Evolutionary conservation across 306 rosid genomes (phyloP).

Genomic region (Trifolium dubium): DNA sequence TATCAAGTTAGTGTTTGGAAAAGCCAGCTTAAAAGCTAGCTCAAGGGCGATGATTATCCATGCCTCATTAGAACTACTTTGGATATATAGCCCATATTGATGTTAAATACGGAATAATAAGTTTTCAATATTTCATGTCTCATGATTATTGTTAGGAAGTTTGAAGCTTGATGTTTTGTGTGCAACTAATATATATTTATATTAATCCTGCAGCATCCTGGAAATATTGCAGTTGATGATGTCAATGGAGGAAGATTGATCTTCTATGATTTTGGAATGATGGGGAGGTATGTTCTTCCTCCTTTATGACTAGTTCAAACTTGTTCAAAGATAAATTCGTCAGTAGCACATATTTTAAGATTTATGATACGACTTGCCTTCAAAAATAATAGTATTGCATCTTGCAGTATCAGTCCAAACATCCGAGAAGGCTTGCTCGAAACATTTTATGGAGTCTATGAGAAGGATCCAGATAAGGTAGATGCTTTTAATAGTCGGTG

Average conservation of each 20-base stretch:
- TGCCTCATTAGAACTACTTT: not conserved
- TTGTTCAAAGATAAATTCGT: slow-evolving; percentile 5
- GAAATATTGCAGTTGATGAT: slow-evolving; percentile 98
- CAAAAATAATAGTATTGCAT: slow-evolving; percentile 32
- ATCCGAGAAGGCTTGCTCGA: slow-evolving; percentile 96
- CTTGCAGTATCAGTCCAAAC: slow-evolving; percentile 88
- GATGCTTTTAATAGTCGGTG: slow-evolving; percentile 34
- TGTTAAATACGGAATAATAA: slow-evolving; percentile 8
- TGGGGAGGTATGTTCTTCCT: slow-evolving; percentile 80
- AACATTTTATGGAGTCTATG: slow-evolving; percentile 90
- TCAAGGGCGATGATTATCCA: not conserved
- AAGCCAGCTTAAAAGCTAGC: slow-evolving; percentile 1
- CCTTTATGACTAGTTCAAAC: slow-evolving; percentile 36
- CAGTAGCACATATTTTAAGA: slow-evolving; percentile 22
- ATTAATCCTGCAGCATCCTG: slow-evolving; percentile 81
- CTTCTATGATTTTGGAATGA: slow-evolving; percentile 99
- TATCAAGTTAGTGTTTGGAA: slow-evolving; percentile 9
- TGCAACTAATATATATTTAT: slow-evolving; percentile 20
- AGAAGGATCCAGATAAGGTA: slow-evolving; percentile 98
- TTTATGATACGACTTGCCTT: slow-evolving; percentile 36
- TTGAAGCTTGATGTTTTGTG: not conserved
- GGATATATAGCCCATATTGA: not conserved
- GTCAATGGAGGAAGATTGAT: slow-evolving; percentile 98
- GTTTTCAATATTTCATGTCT: slow-evolving; percentile 11
- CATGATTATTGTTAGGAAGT: slow-evolving; percentile 33